These are phyloP conservation scores for Sclerotinia subarctica DNA, from an alignment of 2,329 filamentous ascomycete species.

Conservation along the genomic window DNA sequence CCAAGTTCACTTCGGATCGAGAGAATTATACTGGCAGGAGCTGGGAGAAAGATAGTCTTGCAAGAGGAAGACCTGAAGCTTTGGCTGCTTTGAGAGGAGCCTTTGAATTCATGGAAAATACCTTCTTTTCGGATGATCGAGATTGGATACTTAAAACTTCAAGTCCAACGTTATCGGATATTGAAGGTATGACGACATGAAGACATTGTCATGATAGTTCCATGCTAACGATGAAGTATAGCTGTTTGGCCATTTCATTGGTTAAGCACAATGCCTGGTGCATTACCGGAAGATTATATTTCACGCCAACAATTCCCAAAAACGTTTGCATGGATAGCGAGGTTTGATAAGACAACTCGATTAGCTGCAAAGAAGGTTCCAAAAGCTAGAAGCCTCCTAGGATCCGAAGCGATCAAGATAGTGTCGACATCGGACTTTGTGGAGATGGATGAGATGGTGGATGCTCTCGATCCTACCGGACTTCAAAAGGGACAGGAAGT, in stretches of 20 bases:
- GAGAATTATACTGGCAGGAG: conserved; percentile 45
- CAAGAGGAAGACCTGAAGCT: conserved; percentile 51
- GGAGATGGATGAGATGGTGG: conserved; percentile 46
- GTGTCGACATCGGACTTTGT: conserved; percentile 48
- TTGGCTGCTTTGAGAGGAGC: conserved; percentile 52
- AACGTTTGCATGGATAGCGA: conserved; percentile 60
- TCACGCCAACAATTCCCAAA: conserved; percentile 53
- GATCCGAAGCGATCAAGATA: conserved; percentile 50
- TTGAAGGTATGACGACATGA: conserved; percentile 50
- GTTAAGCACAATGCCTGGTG: conserved; percentile 54
- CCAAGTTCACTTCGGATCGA: conserved; percentile 58
- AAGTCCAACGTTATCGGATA: conserved; percentile 58
- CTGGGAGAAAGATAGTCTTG: conserved; percentile 42
- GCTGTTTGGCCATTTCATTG: conserved; percentile 65
- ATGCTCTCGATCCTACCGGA: conserved; percentile 50
- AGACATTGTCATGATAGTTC: background rate
- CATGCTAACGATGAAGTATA: background rate
- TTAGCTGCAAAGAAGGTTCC: conserved; percentile 41
- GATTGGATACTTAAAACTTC: conserved; percentile 58
- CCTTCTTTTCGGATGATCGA: conserved; percentile 62
- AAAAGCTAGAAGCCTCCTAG: conserved; percentile 47
- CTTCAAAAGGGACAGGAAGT: conserved; percentile 54
- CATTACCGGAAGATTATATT: conserved; percentile 52
- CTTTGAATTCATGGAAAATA: conserved; percentile 59
- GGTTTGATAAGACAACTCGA: conserved; percentile 53